Conservation (phyloP, 2,329 filamentous ascomycete genomes). For the Lanzia echinophila region DNA sequence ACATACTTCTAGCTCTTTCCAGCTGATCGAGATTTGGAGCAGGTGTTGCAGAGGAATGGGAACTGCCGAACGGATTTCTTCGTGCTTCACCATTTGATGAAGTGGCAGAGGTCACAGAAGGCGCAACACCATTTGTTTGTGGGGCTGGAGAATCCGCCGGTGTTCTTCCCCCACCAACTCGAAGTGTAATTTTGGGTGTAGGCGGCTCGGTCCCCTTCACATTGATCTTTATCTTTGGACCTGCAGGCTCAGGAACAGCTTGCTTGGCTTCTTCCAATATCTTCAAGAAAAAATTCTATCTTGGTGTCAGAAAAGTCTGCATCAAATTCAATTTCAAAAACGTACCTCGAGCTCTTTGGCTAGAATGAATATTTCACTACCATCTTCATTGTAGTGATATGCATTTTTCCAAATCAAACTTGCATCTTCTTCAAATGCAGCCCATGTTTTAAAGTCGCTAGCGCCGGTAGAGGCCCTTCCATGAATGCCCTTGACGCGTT, state of each 20-base stretch:
- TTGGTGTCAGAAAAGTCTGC: conserved; percentile 14
- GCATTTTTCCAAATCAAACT: conserved; percentile 84
- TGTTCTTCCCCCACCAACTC: conserved; percentile 51
- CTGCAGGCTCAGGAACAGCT: conserved; percentile 63
- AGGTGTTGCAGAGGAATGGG: conserved; percentile 18
- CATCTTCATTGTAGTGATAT: conserved; percentile 84
- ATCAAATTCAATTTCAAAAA: background rate
- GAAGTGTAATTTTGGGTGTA: conserved; percentile 64
- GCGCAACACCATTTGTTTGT: conserved; percentile 32
- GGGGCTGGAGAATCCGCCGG: conserved; percentile 46
- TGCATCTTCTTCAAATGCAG: conserved; percentile 70
- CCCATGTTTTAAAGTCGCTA: conserved; percentile 74
- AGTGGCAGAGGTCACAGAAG: conserved; percentile 1
- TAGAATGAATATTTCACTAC: conserved; percentile 73
- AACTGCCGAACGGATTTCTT: conserved; percentile 27
- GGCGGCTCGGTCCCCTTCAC: conserved; percentile 58
- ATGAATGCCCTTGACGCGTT: conserved; percentile 66
- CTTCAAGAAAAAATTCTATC: conserved; percentile 60
- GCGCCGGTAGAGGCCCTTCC: conserved; percentile 54
- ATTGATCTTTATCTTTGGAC: conserved; percentile 63
- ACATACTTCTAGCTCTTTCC: conserved; percentile 28
- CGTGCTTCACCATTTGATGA: conserved; percentile 22
- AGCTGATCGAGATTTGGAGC: conserved; percentile 24
- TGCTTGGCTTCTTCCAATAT: conserved; percentile 66
- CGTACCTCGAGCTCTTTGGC: conserved; percentile 73